Base-by-base conservation (phyloP, 495 filamentous ascomycete species). In the Penicillium argentinense region DNA sequence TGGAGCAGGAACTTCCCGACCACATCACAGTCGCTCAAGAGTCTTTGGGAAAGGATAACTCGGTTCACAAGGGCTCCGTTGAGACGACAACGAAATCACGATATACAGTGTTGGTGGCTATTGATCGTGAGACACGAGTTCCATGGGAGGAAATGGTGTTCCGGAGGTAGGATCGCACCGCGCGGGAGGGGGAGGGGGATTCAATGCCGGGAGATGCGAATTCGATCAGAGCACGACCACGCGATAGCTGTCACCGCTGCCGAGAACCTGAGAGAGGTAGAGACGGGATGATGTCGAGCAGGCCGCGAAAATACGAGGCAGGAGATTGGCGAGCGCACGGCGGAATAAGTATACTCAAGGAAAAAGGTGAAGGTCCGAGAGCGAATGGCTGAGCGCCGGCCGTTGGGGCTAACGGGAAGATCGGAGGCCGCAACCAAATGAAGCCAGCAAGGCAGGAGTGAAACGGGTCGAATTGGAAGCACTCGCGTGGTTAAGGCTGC, bases 21-120 rank as follows among this genome's bases (percentile, higher is more conserved):
- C 59, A 60, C 68, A 69, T 71, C 57, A 55, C 69, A 71, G 51
- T 68, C 40, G 32, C 56, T 16, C 26, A 19, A 28, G 23, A 34
- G 47, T 34, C 9, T 39, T 43, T 28, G 27, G 12, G 22, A 12
- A 19, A 3, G 24, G 32, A 44, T 24, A 24, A 3, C 21, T 28
- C 14, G 42, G 19, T 44, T 43, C 19, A 17, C 19, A 28, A n/a
- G 30, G 14, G 51, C 19, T 34, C 14, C 38, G 38, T 33, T 4
- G 11, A 11, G 9, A 30, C 5, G 13, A 19, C 18, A 49, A 40
- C 14, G 42, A 9, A 8, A 2, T n/a, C n/a, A n/a, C n/a, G n/a
- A n/a, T n/a, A n/a, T n/a, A n/a, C n/a, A n/a, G n/a, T n/a, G n/a
- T n/a, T n/a, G 36, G 49, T 13, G 25, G 23, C 23, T 45, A 44